Evolutionary conservation across 257 asterid genomes (phyloP), one percentile per base, ranked within the genome.

Genomic region (Jacaranda copaia): DNA sequence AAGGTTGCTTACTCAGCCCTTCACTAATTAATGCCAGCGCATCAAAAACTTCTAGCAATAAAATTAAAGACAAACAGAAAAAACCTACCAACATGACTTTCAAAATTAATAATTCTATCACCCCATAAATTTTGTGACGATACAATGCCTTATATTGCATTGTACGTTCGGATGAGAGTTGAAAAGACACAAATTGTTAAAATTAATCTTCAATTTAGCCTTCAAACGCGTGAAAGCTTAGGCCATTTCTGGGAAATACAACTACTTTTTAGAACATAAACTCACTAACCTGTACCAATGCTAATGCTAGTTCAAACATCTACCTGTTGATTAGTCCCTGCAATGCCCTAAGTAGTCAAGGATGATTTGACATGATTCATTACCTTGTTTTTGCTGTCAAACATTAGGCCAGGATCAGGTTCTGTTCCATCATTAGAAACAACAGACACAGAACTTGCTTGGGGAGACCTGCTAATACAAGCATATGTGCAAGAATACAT

Each of bases 341-440:
- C 69, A 76, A 74, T 68, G 61, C 70, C 83, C 93, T 91, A 87
- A 53, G 89, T 74, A 62, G 53, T 84, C 63, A 80, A 71, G 61
- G 89, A 76, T 60, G 82, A 72, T 72, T 81, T 57, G 45, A 71
- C 74, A 77, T 56, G 71, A 76, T 85, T 80, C 59, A 72, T 68
- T 80, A 74, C 88, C 86, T 81, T 74, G 76, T 85, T 85, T 83
- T 87, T 87, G 86, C 87, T 86, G 86, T 95, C 96, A 83, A 86
- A 85, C 70, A 73, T 76, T 57, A 72, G 55, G 74, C 79, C 82
- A 59, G 88, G 56, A 76, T 75, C 93, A 45, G 78, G 80, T 51
- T 89, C 91, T 76, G 82, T 72, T 77, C 86, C 85, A 53, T 72
- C 84, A 81, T 73, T 83, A 77, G 91, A 79, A 65, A 77, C 85